Percentiles rank a stretch among this genome's conserved stretches.
phyloP scores from a whole-genome alignment of 331 rosid genomes.

The Quercus tomentella region DNA sequence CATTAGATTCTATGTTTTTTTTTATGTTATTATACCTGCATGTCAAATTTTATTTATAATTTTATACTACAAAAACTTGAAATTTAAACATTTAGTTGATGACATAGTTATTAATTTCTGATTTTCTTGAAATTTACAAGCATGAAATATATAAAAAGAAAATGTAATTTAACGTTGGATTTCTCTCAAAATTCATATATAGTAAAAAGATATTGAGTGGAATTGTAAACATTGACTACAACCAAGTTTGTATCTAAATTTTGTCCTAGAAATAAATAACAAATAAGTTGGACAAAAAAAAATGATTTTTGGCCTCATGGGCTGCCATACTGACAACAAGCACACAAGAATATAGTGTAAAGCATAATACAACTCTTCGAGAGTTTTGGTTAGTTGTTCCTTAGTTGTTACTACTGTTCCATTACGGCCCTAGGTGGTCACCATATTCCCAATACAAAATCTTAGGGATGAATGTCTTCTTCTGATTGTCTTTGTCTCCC shows the following conservation, averaged over 20 bases:
- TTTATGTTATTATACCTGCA: too few species aligned
- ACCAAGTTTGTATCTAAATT: neutral
- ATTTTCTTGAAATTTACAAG: too few species aligned
- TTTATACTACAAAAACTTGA: too few species aligned
- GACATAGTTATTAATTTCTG: too few species aligned
- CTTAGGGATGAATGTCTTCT: neutral
- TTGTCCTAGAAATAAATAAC: neutral
- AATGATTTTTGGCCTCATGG: neutral
- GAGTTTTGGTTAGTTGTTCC: neutral
- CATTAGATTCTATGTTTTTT: too few species aligned
- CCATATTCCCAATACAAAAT: neutral
- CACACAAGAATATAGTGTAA: neutral
- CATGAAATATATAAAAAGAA: too few species aligned
- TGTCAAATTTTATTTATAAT: too few species aligned
- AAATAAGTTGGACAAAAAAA: neutral
- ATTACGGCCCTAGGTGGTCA: neutral
- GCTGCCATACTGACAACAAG: neutral
- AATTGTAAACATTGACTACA: too few species aligned
- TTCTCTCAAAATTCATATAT: too few species aligned
- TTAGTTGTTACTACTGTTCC: neutral
- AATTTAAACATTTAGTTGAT: too few species aligned
- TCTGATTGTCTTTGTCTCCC: neutral
- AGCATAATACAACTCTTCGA: neutral
- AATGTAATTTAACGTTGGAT: too few species aligned
- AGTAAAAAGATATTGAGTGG: too few species aligned